Evolutionary conservation across 495 filamentous ascomycete species (phyloP), one percentile per base, ranked within the genome.

Genomic region (Penicillium herquei): DNA sequence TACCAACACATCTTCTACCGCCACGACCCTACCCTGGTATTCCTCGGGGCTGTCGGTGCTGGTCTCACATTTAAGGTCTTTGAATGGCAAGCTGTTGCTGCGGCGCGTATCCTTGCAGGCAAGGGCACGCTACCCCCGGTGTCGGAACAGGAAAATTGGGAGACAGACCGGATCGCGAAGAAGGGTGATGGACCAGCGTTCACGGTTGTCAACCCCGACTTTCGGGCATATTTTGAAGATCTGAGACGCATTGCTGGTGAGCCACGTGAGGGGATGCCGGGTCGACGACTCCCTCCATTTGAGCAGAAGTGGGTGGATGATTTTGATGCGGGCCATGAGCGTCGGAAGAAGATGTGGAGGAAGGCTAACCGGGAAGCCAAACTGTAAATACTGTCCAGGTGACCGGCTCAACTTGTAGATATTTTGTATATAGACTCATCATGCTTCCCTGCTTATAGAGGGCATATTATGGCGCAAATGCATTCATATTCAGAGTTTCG

Each of bases 41-140:
- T 76, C 32, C 26, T 78, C 1, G 75, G 75, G 41, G 67, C 78
- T 54, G 65, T 82, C 11, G 76, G 75, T 16, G 81, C 76, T 8
- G 83, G 78, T 0, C 70, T 85, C n/a, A 84, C 79, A 3, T 83
- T 85, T 68, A 76, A 77, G 18, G 72, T 83, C 1, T 84, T 81
- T 48, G 82, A 86, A 67, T 84, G 79, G 78, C 83, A 86, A 63
- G 82, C 82, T 12, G 81, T 84, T 1, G 75, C 78, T 0, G 76
- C 78, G 0, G 83, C 82, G 0, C 78, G 83, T 6, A 72, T 81
- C 6, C 68, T 84, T 1, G 78, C 83, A 0, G 82, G 83, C n/a
- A 69, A 72, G 12, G 75, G 72, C 0, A 56, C 54, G 7, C 61
- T 85, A 10, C 82, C 82, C 0, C 47, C 70, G 0, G 14, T 68